Evolutionary conservation across 352 stramenopile species (phyloP).

Genomic region (Aphanomyces cochlioides): DNA sequence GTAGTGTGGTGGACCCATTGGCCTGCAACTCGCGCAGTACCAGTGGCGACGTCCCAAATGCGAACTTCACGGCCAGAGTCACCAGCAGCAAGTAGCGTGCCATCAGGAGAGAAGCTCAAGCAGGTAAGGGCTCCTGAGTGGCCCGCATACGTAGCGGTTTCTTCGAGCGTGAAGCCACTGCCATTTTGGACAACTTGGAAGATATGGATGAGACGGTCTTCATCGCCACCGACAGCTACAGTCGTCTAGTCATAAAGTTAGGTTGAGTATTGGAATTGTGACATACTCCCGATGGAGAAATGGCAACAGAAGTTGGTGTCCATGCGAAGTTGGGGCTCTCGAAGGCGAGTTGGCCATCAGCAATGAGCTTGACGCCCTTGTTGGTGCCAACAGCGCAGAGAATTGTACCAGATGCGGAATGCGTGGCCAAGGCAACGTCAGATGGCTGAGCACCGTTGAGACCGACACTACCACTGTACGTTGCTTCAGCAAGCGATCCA

Average conservation of each 20-base stretch:
- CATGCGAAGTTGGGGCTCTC: conserved; percentile 63
- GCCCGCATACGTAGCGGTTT: conserved; percentile 59
- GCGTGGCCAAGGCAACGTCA: conserved; percentile 52
- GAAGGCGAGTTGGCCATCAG: conserved; percentile 63
- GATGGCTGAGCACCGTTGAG: conserved; percentile 64
- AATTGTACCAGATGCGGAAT: conserved; percentile 36
- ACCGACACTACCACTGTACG: conserved; percentile 58
- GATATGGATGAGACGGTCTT: conserved; percentile 86
- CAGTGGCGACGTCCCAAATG: conserved; percentile 82
- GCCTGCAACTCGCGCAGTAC: conserved; percentile 82
- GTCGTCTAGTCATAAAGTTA: conserved; percentile 23
- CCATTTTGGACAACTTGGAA: conserved; percentile 54
- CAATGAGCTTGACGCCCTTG: conserved; percentile 79
- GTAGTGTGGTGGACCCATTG: conserved; percentile 97
- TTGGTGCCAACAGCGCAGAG: conserved; percentile 69
- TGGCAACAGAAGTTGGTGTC: conserved; percentile 71
- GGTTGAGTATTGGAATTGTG: background rate
- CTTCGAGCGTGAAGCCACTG: conserved; percentile 53
- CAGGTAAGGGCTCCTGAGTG: conserved; percentile 72
- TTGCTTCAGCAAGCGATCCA: conserved; percentile 31
- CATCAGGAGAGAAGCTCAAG: conserved; percentile 83
- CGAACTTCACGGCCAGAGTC: conserved; percentile 88
- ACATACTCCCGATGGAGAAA: conserved; percentile 65
- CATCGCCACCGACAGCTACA: conserved; percentile 70
- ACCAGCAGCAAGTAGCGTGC: conserved; percentile 74